Evolutionary conservation across 2,329 filamentous ascomycete species (phyloP), one percentile per base, ranked within the genome.

Genomic region (Pseudogymnoascus sp.): DNA sequence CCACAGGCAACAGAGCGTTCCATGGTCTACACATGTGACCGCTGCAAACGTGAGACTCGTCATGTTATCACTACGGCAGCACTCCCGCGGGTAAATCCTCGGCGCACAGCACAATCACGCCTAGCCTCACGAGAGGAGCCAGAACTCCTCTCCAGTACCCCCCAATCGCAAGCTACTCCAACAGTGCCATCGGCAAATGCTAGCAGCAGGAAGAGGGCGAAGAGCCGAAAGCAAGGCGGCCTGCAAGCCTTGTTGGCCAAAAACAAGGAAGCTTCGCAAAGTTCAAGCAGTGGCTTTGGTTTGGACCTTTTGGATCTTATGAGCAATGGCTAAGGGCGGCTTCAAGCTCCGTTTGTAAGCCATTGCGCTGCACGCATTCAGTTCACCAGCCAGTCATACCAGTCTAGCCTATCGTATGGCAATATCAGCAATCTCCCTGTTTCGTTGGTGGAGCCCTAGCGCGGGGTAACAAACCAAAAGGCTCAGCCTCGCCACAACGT

Each of bases 191-290:
- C 78, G 1, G 75, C 80, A 35, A 85, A 83, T 69, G 80, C 82
- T 6, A 83, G 75, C 73, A 87, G 83, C 74, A 87, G 84, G 74
- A 87, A 87, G 74, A 78, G 85, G 59, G 83, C 85, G 33, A 88
- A 85, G 74, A 82, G 77, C 65, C 78, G 85, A 64, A 89, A 88
- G 72, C 66, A 70, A 23, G 82, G 83, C 35, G 85, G 84, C 1
- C 75, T 90, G n/a, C 83, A 87, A 70, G 84, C 85, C 60, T 72
- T 89, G 41, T 75, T 89, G 76, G 69, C 69, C 41, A 71, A 68
- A 37, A 67, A 68, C 14, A 71, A 71, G 19, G 66, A 65, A 21
- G 60, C 64, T 6, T 64, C 67, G 33, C 33, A 29, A 19, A 38
- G 41, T 10, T 62, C 52, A 41, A 35, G 64, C 21, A 65, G 66